phyloP scores from a whole-genome alignment of 257 asterid genomes.

The Apocynum venetum region DNA sequence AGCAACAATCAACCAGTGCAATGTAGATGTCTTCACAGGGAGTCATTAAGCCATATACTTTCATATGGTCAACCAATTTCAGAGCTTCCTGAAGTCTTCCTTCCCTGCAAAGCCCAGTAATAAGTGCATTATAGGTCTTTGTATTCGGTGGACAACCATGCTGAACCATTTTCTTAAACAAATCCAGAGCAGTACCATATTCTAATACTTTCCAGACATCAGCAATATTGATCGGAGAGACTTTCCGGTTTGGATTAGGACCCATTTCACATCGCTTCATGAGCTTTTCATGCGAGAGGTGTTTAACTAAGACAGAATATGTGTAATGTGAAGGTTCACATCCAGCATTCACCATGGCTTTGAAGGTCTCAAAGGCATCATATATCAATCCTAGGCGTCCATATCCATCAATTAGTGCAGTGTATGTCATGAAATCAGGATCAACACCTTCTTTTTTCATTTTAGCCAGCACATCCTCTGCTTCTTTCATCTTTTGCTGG shows the following conservation, averaged over 20 bases:
- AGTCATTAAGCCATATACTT: slow-evolving; percentile 32
- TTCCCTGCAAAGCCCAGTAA: slow-evolving; percentile 61
- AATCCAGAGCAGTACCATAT: slow-evolving; percentile 44
- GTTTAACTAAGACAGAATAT: slow-evolving; percentile 59
- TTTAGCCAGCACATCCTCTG: slow-evolving; percentile 49
- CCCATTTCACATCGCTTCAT: slow-evolving; percentile 18
- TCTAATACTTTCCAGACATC: slow-evolving; percentile 73
- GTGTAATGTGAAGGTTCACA: slow-evolving; percentile 62
- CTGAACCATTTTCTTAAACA: slow-evolving; percentile 57
- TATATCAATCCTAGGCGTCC: slow-evolving; percentile 55
- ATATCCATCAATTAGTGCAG: slow-evolving; percentile 69
- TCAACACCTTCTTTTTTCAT: slow-evolving; percentile 47
- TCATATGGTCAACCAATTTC: slow-evolving; percentile 54
- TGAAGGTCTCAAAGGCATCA: slow-evolving; percentile 48
- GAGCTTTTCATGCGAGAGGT: slow-evolving; percentile 43
- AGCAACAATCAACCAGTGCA: slow-evolving; percentile 47
- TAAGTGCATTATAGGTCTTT: slow-evolving; percentile 44
- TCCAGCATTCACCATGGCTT: slow-evolving; percentile 55
- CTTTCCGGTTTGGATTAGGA: slow-evolving; percentile 13
- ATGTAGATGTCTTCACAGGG: slow-evolving; percentile 45
- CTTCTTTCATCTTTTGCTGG: slow-evolving; percentile 64
- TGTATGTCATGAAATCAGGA: slow-evolving; percentile 63
- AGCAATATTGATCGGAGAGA: slow-evolving; percentile 37
- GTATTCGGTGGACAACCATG: slow-evolving; percentile 44
- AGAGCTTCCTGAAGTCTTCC: slow-evolving; percentile 49